Conservation (phyloP, 2,329 filamentous ascomycete genomes). For the Fonsecaea erecta region DNA sequence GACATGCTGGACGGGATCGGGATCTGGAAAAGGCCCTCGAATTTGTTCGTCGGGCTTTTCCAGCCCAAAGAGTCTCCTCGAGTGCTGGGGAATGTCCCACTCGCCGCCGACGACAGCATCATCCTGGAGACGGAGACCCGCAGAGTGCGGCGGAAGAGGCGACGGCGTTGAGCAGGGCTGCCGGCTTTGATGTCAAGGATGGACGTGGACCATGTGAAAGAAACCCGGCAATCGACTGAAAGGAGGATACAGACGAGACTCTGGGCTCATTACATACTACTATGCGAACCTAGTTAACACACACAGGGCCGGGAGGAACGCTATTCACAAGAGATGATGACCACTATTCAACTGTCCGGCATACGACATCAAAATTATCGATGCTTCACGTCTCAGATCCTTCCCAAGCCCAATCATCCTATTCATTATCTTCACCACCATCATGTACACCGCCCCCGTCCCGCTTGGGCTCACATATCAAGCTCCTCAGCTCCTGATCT, state of each 20-base stretch:
- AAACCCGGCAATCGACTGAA: not conserved
- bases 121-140: not conserved
- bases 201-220: not conserved
- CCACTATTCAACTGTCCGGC: not conserved
- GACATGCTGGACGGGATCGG: not conserved
- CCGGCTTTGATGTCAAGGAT: not conserved
- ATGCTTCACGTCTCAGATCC: not conserved
- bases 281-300: too few species aligned
- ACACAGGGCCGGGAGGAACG: not conserved
- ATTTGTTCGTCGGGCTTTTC: not conserved
- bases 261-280: too few species aligned
- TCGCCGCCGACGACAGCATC: not conserved
- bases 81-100: not conserved
- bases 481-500: not conserved
- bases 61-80: not conserved
- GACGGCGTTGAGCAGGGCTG: not conserved
- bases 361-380: not conserved
- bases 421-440: not conserved
- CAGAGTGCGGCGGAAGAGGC: not conserved
- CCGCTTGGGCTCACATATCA: not conserved
- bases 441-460: not conserved
- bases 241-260: not conserved
- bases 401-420: not conserved
- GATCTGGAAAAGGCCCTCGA: not conserved
- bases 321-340: not conserved